Evolutionary conservation across 495 filamentous ascomycete genomes (phyloP).

Genomic region (Daldinia grandis): DNA sequence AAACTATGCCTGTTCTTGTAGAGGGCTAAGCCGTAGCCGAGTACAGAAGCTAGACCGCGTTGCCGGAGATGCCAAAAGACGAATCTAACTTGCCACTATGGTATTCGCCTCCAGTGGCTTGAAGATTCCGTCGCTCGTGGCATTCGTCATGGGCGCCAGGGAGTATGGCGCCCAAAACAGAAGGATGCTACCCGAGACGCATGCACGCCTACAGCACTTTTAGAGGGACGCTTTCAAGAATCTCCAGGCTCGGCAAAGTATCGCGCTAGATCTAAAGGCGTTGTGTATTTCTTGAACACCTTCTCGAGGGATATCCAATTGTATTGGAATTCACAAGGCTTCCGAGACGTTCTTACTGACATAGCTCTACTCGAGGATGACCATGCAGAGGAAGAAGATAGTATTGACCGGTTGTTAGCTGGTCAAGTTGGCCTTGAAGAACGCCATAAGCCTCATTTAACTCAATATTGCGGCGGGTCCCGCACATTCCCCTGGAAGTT

Average conservation of each 20-base stretch:
- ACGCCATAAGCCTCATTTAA: neutral
- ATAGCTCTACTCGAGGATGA: neutral
- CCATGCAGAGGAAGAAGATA: neutral
- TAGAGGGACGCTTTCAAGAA: neutral
- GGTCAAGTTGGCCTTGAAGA: neutral
- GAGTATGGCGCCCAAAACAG: constrained; percentile 6
- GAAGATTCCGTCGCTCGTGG: constrained; percentile 13
- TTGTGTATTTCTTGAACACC: constrained; percentile 9
- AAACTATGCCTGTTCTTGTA: neutral
- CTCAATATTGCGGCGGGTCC: neutral
- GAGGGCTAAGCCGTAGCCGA: constrained; percentile 2
- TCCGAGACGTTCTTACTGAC: neutral
- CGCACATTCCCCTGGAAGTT: neutral
- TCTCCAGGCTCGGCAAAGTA: constrained; percentile 5
- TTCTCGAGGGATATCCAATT: constrained; percentile 1
- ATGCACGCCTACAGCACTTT: neutral
- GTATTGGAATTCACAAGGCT: neutral
- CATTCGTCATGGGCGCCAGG: constrained; percentile 10
- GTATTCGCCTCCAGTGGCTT: constrained; percentile 12
- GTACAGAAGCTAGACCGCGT: constrained; percentile 12
- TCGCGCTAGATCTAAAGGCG: constrained; percentile 8
- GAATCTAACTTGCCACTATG: constrained; percentile 8
- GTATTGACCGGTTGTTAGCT: neutral
- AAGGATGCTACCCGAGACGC: neutral
- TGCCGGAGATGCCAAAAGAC: constrained; percentile 12